A percentile compares a stretch with the other conserved stretches of the same genome.
Evolutionary conservation across 495 filamentous ascomycete species (phyloP).

Genomic region (Sporormia fimetaria): DNA sequence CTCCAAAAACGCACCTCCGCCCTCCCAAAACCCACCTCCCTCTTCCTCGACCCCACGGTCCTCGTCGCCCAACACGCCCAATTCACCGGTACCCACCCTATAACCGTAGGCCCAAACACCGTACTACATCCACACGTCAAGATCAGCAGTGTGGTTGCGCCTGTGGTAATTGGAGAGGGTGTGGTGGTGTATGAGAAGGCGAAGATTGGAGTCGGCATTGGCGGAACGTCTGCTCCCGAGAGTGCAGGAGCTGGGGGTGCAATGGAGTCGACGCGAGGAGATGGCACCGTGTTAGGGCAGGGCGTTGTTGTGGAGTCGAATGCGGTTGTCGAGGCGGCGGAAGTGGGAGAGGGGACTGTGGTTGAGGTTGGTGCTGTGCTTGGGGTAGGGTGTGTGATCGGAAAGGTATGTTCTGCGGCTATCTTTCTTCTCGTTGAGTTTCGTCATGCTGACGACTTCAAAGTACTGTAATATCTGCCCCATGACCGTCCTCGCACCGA

Average conservation of each 20-base stretch:
- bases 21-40: conserved; percentile 49
- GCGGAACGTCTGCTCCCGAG: conserved; percentile 30
- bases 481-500: conserved; percentile 41
- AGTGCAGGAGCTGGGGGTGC: conserved; percentile 27
- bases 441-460: conserved; percentile 1
- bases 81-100: conserved; percentile 58
- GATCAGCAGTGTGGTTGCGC: conserved; percentile 56
- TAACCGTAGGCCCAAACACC: conserved; percentile 57
- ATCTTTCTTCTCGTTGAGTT: background rate
- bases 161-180: conserved; percentile 58
- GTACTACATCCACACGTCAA: conserved; percentile 74
- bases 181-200: conserved; percentile 64
- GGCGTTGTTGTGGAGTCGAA: conserved; percentile 51
- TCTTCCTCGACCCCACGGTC: conserved; percentile 53
- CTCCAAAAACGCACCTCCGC: conserved; percentile 17
- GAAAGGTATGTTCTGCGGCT: conserved; percentile 42
- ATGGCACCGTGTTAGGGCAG: conserved; percentile 43
- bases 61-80: conserved; percentile 66
- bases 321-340: conserved; percentile 49
- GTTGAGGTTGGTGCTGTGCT: conserved; percentile 51
- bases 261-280: conserved; percentile 12
- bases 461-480: conserved; percentile 45
- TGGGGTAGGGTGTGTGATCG: conserved; percentile 51
- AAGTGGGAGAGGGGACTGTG: conserved; percentile 50
- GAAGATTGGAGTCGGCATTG: conserved; percentile 29